Base-by-base conservation (phyloP, 495 filamentous ascomycete genomes). In the Elasticomyces elasticus region DNA sequence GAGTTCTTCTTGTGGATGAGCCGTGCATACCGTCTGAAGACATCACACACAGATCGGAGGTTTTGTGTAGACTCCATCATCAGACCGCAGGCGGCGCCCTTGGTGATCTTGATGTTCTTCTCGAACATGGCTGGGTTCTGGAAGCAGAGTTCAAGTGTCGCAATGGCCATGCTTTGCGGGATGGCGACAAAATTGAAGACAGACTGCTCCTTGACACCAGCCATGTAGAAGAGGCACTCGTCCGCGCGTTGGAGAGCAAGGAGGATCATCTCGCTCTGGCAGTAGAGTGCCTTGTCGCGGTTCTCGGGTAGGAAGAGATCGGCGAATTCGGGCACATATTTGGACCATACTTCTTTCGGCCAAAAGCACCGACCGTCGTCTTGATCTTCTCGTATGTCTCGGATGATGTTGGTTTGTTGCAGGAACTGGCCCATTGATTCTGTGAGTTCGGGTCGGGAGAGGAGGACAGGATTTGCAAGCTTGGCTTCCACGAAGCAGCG, bases 111-210 rank as follows among this genome's bases (percentile, higher is more conserved):
- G 72, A 98, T 74, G 60, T 95, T 89, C 49, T 77, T 80, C 63
- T 90, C 71, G 71, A 94, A 95, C 50, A 98, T 82, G 52, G 77
- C 76, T 30, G 87, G 86, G 66, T 98, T 98, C 62, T 86, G 83
- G 79, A 96, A 98, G 63, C 92, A 86, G 27, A 92, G 75, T 52
- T 94, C 83, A 37, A 96, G 68, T 0, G 91, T 97, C 1, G 92
- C 91, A 69, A 98, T 96, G 25, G 94, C 92, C 92, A 98, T 98
- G 55, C 83, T 74, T 70, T 98, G 92, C n/a, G 92, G 92, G 61
- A 98, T 98, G 40, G 94, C 91, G 40, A 87, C 87, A 67, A 98
- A 98, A 75, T 98, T 97, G 84, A 98, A 98, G n/a, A 95, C 89
- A 67, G 86, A 92, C 72, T 97, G 92, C 68, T 98, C 92, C 54